Evolutionary conservation across 345 rosid species (phyloP).

Genomic region (Lagerstroemia speciosa): DNA sequence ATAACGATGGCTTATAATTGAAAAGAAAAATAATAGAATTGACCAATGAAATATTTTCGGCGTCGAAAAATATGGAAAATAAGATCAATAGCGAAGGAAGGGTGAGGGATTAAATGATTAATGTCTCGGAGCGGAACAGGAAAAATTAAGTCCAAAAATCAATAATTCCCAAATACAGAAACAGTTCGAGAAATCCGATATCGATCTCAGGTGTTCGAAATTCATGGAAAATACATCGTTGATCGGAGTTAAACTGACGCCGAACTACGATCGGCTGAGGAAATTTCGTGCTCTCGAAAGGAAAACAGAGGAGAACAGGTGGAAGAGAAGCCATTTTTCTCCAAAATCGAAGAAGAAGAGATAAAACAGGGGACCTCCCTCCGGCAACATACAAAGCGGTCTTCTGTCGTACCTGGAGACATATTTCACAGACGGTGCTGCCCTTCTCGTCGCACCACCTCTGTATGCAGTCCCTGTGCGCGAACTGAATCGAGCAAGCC

Average conservation of each 20-base stretch:
- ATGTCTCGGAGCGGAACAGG: neutral
- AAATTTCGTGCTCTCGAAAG: no score
- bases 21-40: no score
- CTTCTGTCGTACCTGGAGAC: slow-evolving; percentile 71
- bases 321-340: no score
- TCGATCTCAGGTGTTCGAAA: no score
- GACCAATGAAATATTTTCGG: no score
- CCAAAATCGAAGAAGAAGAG: neutral
- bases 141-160: neutral
- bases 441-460: slow-evolving; percentile 99
- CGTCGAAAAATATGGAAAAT: no score
- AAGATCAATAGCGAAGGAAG: no score
- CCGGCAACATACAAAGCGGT: neutral
- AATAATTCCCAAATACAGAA: neutral
- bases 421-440: slow-evolving; percentile 83
- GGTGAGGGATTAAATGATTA: neutral
- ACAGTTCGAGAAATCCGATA: neutral
- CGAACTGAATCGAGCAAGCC: slow-evolving; percentile 33
- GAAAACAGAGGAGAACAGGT: neutral
- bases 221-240: no score
- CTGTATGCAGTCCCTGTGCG: slow-evolving; percentile 92
- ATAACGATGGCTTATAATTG: no score
- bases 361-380: neutral
- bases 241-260: neutral
- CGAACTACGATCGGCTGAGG: neutral